These are phyloP conservation scores for Didymella pomorum DNA, from an alignment of 2,329 filamentous ascomycete genomes.

Conservation along the genomic window DNA sequence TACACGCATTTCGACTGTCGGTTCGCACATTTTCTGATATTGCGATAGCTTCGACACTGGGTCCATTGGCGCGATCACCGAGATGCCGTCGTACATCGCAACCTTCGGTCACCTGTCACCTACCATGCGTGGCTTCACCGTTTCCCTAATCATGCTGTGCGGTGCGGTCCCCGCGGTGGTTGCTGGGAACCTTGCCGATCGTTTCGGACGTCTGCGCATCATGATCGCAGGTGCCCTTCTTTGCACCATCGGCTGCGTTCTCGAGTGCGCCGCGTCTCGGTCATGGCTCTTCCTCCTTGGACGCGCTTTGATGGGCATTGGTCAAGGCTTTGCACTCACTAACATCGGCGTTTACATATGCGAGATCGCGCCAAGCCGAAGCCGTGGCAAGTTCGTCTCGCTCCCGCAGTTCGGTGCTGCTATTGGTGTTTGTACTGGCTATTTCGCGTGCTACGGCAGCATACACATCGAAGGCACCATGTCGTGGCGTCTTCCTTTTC, in stretches of 20 bases:
- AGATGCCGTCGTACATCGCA: background rate
- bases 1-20: background rate
- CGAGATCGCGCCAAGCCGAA: background rate
- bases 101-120: background rate
- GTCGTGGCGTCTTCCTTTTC: background rate
- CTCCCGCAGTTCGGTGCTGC: background rate
- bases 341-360: background rate
- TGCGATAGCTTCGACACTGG: background rate
- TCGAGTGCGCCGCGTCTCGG: background rate
- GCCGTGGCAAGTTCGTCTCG: background rate
- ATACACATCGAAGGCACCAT: background rate
- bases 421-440: background rate
- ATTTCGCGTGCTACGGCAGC: background rate
- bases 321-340: background rate
- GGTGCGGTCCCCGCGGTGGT: background rate
- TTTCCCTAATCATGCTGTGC: background rate
- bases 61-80: background rate
- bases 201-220: background rate
- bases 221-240: background rate
- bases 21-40: background rate
- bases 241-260: background rate
- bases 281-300: background rate
- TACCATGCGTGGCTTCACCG: background rate
- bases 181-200: background rate
- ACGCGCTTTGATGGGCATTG: background rate